Evolutionary conservation across 2,329 filamentous ascomycete genomes (phyloP).

Genomic region (Colletotrichum kahawae): DNA sequence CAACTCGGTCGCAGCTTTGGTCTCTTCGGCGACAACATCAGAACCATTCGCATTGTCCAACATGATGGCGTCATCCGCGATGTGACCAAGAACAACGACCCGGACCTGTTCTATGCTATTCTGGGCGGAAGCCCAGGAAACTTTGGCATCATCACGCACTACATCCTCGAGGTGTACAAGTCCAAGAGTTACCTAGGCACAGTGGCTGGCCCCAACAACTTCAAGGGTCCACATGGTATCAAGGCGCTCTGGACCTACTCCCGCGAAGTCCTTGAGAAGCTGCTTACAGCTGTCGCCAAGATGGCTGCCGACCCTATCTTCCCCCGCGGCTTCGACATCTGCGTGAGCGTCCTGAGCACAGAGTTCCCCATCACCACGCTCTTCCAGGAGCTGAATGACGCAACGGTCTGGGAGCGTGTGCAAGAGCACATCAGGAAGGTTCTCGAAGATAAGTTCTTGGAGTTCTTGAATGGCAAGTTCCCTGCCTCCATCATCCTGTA

Average conservation of each 20-base stretch:
- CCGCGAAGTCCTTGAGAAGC: constrained; percentile 37
- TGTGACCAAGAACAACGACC: constrained; percentile 51
- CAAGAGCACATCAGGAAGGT: constrained; percentile 38
- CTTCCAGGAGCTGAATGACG: constrained; percentile 38
- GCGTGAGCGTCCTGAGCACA: constrained; percentile 50
- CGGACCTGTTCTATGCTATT: constrained; percentile 65
- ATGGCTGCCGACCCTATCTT: constrained; percentile 48
- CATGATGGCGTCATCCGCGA: constrained; percentile 48
- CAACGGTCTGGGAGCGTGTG: constrained; percentile 3
- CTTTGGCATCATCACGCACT: constrained; percentile 60
- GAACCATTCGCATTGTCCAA: constrained; percentile 52
- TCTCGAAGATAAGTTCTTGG: constrained; percentile 40
- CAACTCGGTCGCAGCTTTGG: constrained; percentile 55
- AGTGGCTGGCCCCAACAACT: not conserved
- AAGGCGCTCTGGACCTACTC: constrained; percentile 48
- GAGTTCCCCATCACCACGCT: constrained; percentile 39
- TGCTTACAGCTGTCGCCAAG: constrained; percentile 44
- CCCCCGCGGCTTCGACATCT: constrained; percentile 52
- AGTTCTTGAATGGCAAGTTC: constrained; percentile 39
- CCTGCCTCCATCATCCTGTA: constrained; percentile 49
- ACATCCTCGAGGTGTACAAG: constrained; percentile 50
- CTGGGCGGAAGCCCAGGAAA: constrained; percentile 63
- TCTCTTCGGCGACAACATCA: constrained; percentile 57
- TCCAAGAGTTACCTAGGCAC: constrained; percentile 11
- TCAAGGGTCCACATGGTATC: constrained; percentile 42